Evolutionary conservation across 2,329 filamentous ascomycete species (phyloP), one percentile per base, ranked within the genome.

Genomic region (Sphaerulina musiva): DNA sequence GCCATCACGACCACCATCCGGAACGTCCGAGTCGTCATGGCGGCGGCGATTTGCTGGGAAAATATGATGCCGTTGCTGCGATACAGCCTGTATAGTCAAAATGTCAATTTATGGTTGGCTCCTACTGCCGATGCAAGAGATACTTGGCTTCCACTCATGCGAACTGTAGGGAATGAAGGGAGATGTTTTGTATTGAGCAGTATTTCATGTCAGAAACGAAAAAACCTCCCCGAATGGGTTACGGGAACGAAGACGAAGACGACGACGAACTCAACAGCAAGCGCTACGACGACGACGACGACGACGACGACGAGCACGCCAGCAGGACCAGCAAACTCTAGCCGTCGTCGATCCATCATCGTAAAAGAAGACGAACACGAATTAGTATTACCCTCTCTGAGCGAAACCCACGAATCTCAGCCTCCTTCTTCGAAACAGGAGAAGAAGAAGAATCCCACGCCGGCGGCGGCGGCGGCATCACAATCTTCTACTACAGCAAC

Each of bases 11-110:
- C 89, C 1, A 81, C 77, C 23, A 89, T 96, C 68, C 85, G 85
- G 57, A 89, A 89, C 47, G 81, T 90, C 2, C 83, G 82, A 59
- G 73, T 96, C 56, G 92, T 88, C 53, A 80, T 96, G 56, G 91
- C 86, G 0, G 84, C 87, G 2, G 92, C 90, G 3, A 95, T 97
- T 61, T 95, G 91, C 76, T 96, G 91, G 91, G 91, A 97, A 71
- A 95, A 88, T 70, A 95, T 92, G 73, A 96, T 95, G 90, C 91
- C 91, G 0, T 75, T 96, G 14, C 76, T 96, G 6, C 81, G 92
- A 14, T 87, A 95, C 68, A 80, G 83, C 12, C 77, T 96, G 38
- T 97, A 96, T 70, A 80, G 82, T 2, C 92, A 96, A 70, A 95
- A 95, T 67, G 83, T 96, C 65, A 95, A 95, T 69, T 74, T 96